Base-by-base conservation (phyloP, 2,329 filamentous ascomycete genomes). In the Curvularia hawaiiensis region DNA sequence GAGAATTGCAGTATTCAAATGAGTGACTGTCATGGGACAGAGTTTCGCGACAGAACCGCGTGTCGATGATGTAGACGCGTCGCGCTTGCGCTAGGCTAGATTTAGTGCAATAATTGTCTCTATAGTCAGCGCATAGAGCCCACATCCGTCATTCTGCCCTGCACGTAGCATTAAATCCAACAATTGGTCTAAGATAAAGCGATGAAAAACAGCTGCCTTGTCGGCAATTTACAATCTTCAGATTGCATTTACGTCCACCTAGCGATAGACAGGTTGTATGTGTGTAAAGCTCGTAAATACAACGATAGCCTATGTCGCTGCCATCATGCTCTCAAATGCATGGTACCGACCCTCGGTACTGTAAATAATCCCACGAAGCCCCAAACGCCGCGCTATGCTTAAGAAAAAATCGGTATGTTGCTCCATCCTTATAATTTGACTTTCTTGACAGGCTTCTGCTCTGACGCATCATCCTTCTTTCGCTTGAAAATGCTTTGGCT, bases 401-500 rank as follows among this genome's bases (percentile, higher is more conserved):
- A n/a, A 22, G n/a, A 10, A 35, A 50, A 43, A 41, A 41, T 33
- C 24, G 5, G 26, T 26, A 18, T n/a, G 31, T 20, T 31, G 4
- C 6, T 8, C 35, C 41, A 0, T 35, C 22, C 6, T 24, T 40
- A 75, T 12, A 75, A 54, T 56, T 75, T 76, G 28, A 75, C 64
- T 55, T 74, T 76, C 65, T 76, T 76, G 31, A 61, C 64, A 4
- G 68, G 62, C 47, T 73, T 72, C 41, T 67, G 66, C 22, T 71
- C 73, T 3, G 44, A 51, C 9, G 50, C 46, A 20, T 73, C 69
- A 1, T 66, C 62, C 50, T 74, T 66, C 55, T 69, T 68, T 22
- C 74, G 67, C 65, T 76, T 76, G 67, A 76, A 75, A 30, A 76
- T 68, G 45, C 71, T 75, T 59, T 72, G 67, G 11, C 65, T 75